These are phyloP conservation scores for Biscutella auriculata DNA, from an alignment of 441 rosid genomes.

Conservation along the genomic window DNA sequence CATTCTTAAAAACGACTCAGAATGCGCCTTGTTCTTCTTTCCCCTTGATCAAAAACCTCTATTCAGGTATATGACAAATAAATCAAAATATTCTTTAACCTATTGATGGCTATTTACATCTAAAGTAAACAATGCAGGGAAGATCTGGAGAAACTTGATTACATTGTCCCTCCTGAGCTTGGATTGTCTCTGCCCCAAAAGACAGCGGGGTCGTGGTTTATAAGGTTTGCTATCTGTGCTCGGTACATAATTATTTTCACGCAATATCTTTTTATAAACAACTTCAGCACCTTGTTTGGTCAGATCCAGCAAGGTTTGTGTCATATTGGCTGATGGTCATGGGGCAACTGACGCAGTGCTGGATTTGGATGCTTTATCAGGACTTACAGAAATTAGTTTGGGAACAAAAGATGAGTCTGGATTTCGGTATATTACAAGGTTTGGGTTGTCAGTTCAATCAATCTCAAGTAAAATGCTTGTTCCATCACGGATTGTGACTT, in stretches of 20 bases:
- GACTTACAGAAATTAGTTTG: slow-evolving; percentile 72
- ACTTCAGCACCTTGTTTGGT: slow-evolving; percentile 15
- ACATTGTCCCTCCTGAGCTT: slow-evolving; percentile 46
- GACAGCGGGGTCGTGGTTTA: slow-evolving; percentile 65
- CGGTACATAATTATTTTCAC: background rate
- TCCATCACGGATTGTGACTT: slow-evolving; percentile 55
- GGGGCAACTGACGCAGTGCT: slow-evolving; percentile 47
- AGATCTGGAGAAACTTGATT: slow-evolving; percentile 39
- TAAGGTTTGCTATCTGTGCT: slow-evolving; percentile 40
- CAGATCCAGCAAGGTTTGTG: slow-evolving; percentile 61
- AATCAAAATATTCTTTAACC: slow-evolving; percentile 1
- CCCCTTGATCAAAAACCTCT: slow-evolving; percentile 55
- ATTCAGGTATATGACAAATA: slow-evolving; percentile 41
- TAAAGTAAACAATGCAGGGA: slow-evolving; percentile 39
- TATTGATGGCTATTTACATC: slow-evolving; percentile 8
- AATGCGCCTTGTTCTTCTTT: slow-evolving; percentile 43
- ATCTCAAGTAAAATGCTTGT: slow-evolving; percentile 36
- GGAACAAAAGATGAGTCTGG: slow-evolving; percentile 49
- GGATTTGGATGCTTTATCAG: slow-evolving; percentile 84
- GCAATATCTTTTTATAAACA: slow-evolving; percentile 10
- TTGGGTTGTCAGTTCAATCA: slow-evolving; percentile 67
- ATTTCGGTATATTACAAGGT: slow-evolving; percentile 46
- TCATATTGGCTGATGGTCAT: slow-evolving; percentile 43
- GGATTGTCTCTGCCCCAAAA: slow-evolving; percentile 68
- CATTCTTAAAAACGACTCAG: slow-evolving; percentile 70